Conservation (phyloP, 2,329 filamentous ascomycete species). For the Neofusicoccum kwambonambiense region DNA sequence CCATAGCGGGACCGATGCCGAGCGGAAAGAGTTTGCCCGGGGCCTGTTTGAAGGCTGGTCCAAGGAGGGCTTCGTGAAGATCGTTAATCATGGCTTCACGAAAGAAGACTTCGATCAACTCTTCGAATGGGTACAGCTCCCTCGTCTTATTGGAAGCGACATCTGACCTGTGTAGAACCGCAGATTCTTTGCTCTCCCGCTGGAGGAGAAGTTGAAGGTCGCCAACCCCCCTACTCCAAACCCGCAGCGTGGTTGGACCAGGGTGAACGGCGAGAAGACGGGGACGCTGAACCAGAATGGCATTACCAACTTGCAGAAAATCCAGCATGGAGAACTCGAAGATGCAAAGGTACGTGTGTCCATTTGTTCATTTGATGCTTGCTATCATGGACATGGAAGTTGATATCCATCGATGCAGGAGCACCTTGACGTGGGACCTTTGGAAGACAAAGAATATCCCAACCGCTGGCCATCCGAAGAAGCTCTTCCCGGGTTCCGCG, state of each 20-base stretch:
- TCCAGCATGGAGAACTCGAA: conserved; percentile 24
- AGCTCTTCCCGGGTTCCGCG: conserved; percentile 38
- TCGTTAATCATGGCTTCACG: not conserved
- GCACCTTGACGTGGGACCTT: conserved; percentile 34
- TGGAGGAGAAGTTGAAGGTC: conserved; percentile 34
- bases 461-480: conserved; percentile 44
- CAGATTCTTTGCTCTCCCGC: conserved; percentile 37
- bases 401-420: conserved; percentile 28
- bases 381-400: not conserved
- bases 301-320: conserved; percentile 23
- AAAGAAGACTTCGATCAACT: not conserved
- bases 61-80: not conserved
- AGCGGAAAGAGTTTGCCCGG: not conserved
- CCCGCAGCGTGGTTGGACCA: conserved; percentile 41
- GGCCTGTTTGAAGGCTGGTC: not conserved
- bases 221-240: conserved; percentile 41
- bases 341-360: not conserved
- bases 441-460: conserved; percentile 28
- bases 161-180: not conserved
- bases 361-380: not conserved
- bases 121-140: not conserved
- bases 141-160: not conserved
- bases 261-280: conserved; percentile 37
- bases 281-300: conserved; percentile 32
- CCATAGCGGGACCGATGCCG: not conserved